These are phyloP conservation scores for Tetradesmus lagerheimii DNA, from an alignment of 139 green algal species.

Conservation along the genomic window DNA sequence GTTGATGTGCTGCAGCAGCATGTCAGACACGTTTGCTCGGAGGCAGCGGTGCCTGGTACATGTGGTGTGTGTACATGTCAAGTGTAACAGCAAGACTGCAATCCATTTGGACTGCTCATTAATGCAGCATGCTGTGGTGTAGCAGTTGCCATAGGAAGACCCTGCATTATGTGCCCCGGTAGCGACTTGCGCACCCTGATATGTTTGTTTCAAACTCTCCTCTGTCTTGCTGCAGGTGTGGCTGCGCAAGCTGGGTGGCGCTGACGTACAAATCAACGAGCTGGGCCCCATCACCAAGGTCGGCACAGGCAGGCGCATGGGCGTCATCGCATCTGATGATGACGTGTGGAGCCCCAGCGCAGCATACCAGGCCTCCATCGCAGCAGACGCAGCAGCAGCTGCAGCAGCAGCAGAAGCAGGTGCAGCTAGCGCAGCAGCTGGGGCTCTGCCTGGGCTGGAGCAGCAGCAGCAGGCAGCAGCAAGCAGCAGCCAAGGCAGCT, in stretches of 20 bases:
- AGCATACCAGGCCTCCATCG: slow-evolving; percentile 7
- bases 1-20: too few relatives aligned
- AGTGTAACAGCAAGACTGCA: too few relatives aligned
- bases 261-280: slow-evolving; percentile 64
- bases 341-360: slow-evolving; percentile 27
- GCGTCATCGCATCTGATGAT: slow-evolving; percentile 19
- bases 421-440: slow-evolving; percentile 2
- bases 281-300: slow-evolving; percentile 80
- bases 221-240: slow-evolving; percentile 60
- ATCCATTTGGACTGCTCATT: too few relatives aligned
- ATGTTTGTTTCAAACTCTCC: too few relatives aligned
- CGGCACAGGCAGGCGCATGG: slow-evolving; percentile 53
- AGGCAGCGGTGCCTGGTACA: too few relatives aligned
- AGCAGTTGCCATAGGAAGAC: too few relatives aligned
- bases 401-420: slow-evolving; percentile 34
- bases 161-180: too few relatives aligned
- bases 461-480: slow-evolving; percentile 26
- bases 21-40: too few relatives aligned
- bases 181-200: too few relatives aligned
- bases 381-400: slow-evolving; percentile 34
- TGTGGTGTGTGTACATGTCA: too few relatives aligned
- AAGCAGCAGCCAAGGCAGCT: not conserved
- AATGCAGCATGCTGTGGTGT: too few relatives aligned
- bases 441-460: not conserved
- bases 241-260: slow-evolving; percentile 90